Base-by-base conservation (phyloP, 2,329 filamentous ascomycete species). In the Hypoxylon sp. region DNA sequence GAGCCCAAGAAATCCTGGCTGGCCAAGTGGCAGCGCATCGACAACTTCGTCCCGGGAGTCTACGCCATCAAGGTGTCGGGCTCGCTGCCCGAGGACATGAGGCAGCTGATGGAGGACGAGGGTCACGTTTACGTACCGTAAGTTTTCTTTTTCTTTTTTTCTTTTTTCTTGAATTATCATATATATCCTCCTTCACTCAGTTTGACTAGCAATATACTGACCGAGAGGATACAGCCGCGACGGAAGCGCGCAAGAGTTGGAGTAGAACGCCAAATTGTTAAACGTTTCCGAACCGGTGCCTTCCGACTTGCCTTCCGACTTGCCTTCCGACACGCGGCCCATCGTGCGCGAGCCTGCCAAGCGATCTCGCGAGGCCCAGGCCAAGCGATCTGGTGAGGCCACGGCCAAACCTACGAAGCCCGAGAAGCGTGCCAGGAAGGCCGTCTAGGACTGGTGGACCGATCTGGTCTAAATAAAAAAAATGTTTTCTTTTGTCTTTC, bases 11-110 rank as follows among this genome's bases (percentile, higher is more conserved):
- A 84, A 70, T 96, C 92, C 73, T 99, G 95, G 95, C 92, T 98
- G 50, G 94, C 94, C n/a, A 92, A 92, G 76, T 98, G 94, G 91
- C 93, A 98, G 83, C 87, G 95, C 7, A 81, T 99, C 62, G 92
- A 97, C 76, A 88, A 87, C 57, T 98, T 97, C 77, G 90, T 95
- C 54, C 87, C 88, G 15, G 95, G 95, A 56, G 89, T 96, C 60
- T 99, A 99, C 80, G 95, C 95, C 17, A 91, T 93, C 58, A 97
- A 98, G 81, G 95, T 99, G 22, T 93, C 91, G 30, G 95, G 95
- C 17, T 88, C 92, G 75, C 78, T 91, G 62, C 88, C 89, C 4
- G 88, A 90, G 68, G 89, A 91, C 65, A 82, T 91, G 41, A 79
- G 86, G 47, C 80, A 82, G 20, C 80, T 82, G 46, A 79, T 91